These are phyloP conservation scores for Laetiporus sulphureus DNA, from an alignment of 1,284 basidiomycete species.

Conservation along the genomic window DNA sequence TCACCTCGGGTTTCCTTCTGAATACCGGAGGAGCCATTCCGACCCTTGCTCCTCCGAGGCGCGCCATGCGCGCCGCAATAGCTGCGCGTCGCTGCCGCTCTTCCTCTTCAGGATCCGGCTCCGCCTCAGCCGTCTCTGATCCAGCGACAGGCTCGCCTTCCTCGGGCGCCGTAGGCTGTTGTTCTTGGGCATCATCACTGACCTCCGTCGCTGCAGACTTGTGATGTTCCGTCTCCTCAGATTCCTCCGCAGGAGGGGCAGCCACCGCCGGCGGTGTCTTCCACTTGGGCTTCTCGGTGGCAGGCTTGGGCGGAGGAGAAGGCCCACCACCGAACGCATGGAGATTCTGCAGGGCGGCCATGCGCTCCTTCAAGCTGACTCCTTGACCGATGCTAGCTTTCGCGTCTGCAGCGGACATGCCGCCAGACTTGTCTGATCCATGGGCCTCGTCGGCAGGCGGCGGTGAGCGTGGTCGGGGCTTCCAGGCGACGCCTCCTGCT, in stretches of 20 bases:
- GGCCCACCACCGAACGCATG: conserved; percentile 68
- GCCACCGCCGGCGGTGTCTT: conserved; percentile 53
- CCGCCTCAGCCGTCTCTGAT: conserved; percentile 24
- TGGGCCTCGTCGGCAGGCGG: conserved; percentile 15
- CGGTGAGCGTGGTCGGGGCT: conserved; percentile 45
- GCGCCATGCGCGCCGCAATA: conserved; percentile 86
- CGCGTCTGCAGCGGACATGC: conserved; percentile 81
- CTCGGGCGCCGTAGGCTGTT: conserved; percentile 33
- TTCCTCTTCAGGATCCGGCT: conserved; percentile 63
- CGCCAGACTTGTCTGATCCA: conserved; percentile 22
- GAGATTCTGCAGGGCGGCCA: conserved; percentile 82
- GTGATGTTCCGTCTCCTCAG: conserved; percentile 32
- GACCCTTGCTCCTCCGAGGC: conserved; percentile 78
- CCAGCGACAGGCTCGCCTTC: conserved; percentile 16
- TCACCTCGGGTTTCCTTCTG: conserved; percentile 45
- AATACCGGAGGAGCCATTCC: conserved; percentile 73
- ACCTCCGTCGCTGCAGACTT: conserved; percentile 31
- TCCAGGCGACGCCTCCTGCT: conserved; percentile 57
- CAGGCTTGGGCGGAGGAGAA: conserved; percentile 52
- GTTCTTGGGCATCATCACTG: conserved; percentile 31
- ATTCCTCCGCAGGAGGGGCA: conserved; percentile 32
- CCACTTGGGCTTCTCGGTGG: conserved; percentile 74
- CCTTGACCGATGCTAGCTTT: conserved; percentile 70
- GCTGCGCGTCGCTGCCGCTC: conserved; percentile 74
- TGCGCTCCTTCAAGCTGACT: conserved; percentile 81